Percentiles rank a stretch among this genome's conserved stretches.
These are phyloP conservation scores for Venturia aucupariae DNA, from an alignment of 2,329 filamentous ascomycete genomes.

Conservation along the genomic window DNA sequence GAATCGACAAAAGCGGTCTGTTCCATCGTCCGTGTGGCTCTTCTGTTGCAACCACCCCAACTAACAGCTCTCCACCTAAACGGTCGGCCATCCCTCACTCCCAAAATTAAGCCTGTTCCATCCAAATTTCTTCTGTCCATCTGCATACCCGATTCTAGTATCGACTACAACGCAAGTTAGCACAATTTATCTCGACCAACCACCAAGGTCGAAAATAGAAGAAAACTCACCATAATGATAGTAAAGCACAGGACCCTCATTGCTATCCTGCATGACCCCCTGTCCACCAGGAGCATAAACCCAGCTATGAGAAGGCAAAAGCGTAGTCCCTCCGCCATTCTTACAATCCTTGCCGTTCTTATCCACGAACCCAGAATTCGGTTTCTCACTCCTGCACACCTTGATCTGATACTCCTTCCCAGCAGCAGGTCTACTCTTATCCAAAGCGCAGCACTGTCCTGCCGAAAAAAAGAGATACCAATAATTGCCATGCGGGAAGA, in stretches of 20 bases:
- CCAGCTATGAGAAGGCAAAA: conserved; percentile 50
- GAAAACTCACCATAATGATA: conserved; percentile 46
- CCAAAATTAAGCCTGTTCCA: conserved; percentile 41
- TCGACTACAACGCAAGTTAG: conserved; percentile 29
- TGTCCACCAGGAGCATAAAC: conserved; percentile 60
- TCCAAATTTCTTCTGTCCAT: conserved; percentile 43
- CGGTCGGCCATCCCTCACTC: conserved; percentile 39
- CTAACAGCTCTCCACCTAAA: background rate
- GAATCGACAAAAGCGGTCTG: too few species aligned
- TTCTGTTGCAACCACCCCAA: background rate
- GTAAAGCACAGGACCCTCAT: conserved; percentile 47
- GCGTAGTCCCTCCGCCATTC: conserved; percentile 49
- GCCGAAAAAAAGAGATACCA: conserved; percentile 58
- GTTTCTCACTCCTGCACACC: conserved; percentile 50
- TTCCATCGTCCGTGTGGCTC: too few species aligned
- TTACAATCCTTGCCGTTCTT: conserved; percentile 44
- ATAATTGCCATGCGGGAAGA: conserved; percentile 46
- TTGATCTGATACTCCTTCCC: conserved; percentile 59
- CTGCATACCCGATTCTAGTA: conserved; percentile 43
- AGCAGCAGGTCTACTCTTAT: conserved; percentile 39
- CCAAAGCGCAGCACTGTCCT: conserved; percentile 54
- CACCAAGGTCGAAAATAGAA: background rate
- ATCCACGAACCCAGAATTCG: conserved; percentile 49
- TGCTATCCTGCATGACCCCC: conserved; percentile 45
- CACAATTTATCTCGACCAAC: background rate